These are phyloP conservation scores for Colletotrichum sp. DNA, from an alignment of 2,329 filamentous ascomycete species.

Conservation along the genomic window DNA sequence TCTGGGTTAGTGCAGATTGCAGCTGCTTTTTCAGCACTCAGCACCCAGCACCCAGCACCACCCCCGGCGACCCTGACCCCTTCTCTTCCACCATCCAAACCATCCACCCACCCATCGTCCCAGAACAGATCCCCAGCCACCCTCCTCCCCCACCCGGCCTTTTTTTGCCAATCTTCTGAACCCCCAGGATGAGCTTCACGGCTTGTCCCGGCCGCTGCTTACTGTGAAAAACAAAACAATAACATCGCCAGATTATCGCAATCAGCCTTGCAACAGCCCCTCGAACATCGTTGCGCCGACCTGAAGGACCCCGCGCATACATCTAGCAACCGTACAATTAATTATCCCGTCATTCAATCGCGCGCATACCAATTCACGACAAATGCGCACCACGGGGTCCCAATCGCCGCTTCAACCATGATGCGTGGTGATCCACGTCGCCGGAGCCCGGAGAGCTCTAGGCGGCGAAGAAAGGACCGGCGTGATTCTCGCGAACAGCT, in stretches of 20 bases:
- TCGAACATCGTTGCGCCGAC: neutral
- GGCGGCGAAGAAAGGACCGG: conserved; percentile 45
- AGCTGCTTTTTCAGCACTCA: neutral
- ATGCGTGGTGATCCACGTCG: conserved; percentile 57
- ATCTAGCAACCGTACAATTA: neutral
- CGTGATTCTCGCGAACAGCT: conserved; percentile 20
- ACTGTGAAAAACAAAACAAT: conserved; percentile 24
- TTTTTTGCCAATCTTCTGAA: conserved; percentile 3
- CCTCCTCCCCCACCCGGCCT: neutral
- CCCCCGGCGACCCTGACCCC: neutral
- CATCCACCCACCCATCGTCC: neutral
- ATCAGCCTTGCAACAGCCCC: neutral
- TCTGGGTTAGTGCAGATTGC: neutral
- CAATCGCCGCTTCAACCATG: conserved; percentile 41
- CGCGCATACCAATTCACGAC: neutral
- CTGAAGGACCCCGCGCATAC: neutral
- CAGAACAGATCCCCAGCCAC: neutral
- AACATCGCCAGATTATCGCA: conserved; percentile 11
- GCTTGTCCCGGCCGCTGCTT: conserved; percentile 16
- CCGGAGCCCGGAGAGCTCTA: conserved; percentile 60
- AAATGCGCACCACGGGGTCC: conserved; percentile 16
- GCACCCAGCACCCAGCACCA: neutral
- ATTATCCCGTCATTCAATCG: neutral
- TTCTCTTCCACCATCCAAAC: neutral
- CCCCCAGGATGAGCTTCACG: conserved; percentile 18